Percentiles rank a stretch among this genome's conserved stretches.
These are phyloP conservation scores for Pterula multifida DNA, from an alignment of 1,284 basidiomycete species.

Conservation along the genomic window DNA sequence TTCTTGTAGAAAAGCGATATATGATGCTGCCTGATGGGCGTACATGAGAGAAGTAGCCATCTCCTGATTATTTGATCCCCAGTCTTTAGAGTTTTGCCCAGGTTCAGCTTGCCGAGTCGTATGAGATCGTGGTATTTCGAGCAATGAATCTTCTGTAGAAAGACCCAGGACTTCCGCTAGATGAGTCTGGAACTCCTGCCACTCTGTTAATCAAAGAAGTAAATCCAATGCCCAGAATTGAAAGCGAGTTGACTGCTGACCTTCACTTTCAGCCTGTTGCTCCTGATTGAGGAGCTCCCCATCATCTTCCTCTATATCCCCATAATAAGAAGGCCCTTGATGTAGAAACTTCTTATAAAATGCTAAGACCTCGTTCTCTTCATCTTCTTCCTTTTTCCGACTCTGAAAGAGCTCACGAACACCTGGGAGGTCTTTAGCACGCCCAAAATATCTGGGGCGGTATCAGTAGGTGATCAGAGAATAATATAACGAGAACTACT, in stretches of 20 bases:
- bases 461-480: slow-evolving; percentile 4
- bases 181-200: slow-evolving; percentile 54
- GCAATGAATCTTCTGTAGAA: slow-evolving; percentile 35
- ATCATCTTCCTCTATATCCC: slow-evolving; percentile 83
- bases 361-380: slow-evolving; percentile 66
- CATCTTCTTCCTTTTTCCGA: slow-evolving; percentile 73
- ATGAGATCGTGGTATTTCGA: slow-evolving; percentile 41
- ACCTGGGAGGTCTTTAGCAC: slow-evolving; percentile 92
- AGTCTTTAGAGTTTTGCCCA: slow-evolving; percentile 14
- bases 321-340: slow-evolving; percentile 84
- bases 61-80: slow-evolving; percentile 13
- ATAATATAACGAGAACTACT: slow-evolving; percentile 37
- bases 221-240: slow-evolving; percentile 6
- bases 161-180: slow-evolving; percentile 48
- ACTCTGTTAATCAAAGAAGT: slow-evolving; percentile 33
- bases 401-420: slow-evolving; percentile 88
- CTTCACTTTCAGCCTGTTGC: slow-evolving; percentile 58
- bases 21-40: slow-evolving; percentile 50
- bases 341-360: slow-evolving; percentile 86
- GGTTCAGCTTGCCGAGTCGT: slow-evolving; percentile 28
- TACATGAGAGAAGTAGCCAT: slow-evolving; percentile 28
- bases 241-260: slow-evolving; percentile 27
- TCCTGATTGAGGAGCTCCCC: slow-evolving; percentile 63
- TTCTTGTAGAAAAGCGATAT: slow-evolving; percentile 65
- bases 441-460: slow-evolving; percentile 78